These are phyloP conservation scores for Tricholoma saponaceum DNA, from an alignment of 768 basidiomycete species.

Conservation along the genomic window DNA sequence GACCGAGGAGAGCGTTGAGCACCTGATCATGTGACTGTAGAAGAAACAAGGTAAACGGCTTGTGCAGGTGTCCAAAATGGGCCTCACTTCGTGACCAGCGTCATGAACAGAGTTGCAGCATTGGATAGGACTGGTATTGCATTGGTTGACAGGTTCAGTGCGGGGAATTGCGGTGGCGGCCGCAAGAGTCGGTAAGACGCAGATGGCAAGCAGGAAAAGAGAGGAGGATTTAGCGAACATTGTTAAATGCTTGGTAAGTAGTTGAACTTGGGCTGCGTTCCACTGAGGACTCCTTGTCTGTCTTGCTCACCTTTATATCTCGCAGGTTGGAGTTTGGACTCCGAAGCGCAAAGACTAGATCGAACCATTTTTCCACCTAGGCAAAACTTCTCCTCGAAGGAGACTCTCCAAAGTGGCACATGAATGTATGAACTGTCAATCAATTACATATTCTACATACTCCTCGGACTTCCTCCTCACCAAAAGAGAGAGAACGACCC, in stretches of 20 bases:
- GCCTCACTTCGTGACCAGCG: constrained; percentile 5
- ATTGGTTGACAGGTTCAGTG: constrained; percentile 5
- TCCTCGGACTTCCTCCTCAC: not conserved
- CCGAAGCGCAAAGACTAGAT: not conserved
- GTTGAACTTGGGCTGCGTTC: not conserved
- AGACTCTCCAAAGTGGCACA: not conserved
- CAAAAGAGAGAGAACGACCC: not conserved
- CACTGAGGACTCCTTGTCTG: not conserved
- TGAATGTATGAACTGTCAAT: not conserved
- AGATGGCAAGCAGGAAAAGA: not conserved
- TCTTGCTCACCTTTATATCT: constrained; percentile 1
- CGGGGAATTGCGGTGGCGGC: constrained; percentile 10
- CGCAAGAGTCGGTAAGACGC: constrained; percentile 6
- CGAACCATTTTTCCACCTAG: not conserved
- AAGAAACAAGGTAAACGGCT: not conserved
- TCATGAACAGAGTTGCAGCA: constrained; percentile 17
- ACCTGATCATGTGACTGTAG: not conserved
- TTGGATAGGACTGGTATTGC: constrained; percentile 13
- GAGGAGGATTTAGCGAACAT: constrained; percentile 12
- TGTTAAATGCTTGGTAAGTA: not conserved
- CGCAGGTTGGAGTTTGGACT: not conserved
- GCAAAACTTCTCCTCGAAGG: not conserved
- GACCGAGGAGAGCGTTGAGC: not conserved
- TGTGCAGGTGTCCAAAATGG: not conserved
- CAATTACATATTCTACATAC: constrained; percentile 8